Percentiles rank a stretch among this genome's conserved stretches.
phyloP scores from a whole-genome alignment of 2,329 filamentous ascomycete species.

The Nectriaceae sp. region DNA sequence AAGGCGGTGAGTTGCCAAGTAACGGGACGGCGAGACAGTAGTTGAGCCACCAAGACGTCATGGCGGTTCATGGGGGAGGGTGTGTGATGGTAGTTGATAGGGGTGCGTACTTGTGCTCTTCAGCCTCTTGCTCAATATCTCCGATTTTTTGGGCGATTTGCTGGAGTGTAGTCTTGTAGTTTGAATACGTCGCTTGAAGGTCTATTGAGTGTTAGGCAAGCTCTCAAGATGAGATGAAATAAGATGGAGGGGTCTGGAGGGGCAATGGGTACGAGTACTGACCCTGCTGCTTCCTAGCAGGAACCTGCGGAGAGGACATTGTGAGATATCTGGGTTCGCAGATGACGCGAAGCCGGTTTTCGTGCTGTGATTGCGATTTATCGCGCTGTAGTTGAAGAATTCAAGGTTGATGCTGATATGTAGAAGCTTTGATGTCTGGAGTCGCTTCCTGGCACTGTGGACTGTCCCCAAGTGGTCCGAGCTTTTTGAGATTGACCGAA shows the following conservation, averaged over 20 bases:
- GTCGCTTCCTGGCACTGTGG: conserved; percentile 4
- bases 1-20: conserved; percentile 41
- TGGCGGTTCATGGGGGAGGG: conserved; percentile 10
- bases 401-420: conserved; percentile 18
- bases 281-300: conserved; percentile 77
- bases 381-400: conserved; percentile 8
- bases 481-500: conserved; percentile 25
- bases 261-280: conserved; percentile 22
- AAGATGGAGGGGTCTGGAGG: conserved; percentile 4
- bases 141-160: conserved; percentile 95
- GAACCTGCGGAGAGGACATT: conserved; percentile 54
- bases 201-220: conserved; percentile 50
- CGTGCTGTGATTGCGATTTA: conserved; percentile 5
- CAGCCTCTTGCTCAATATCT: conserved; percentile 94
- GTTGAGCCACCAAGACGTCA: conserved; percentile 18
- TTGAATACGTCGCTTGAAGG: conserved; percentile 77
- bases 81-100: conserved; percentile 15
- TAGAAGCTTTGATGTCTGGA: conserved; percentile 6
- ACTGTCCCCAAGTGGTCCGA: conserved; percentile 29
- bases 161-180: conserved; percentile 78
- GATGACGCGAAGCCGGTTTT: neutral
- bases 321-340: conserved; percentile 2
- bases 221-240: conserved; percentile 16
- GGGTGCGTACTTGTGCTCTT: conserved; percentile 87
- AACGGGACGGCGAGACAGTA: conserved; percentile 10